These are phyloP conservation scores for Durusdinium trenchii DNA, from an alignment of 73 alveolate genomes.

Conservation along the genomic window DNA sequence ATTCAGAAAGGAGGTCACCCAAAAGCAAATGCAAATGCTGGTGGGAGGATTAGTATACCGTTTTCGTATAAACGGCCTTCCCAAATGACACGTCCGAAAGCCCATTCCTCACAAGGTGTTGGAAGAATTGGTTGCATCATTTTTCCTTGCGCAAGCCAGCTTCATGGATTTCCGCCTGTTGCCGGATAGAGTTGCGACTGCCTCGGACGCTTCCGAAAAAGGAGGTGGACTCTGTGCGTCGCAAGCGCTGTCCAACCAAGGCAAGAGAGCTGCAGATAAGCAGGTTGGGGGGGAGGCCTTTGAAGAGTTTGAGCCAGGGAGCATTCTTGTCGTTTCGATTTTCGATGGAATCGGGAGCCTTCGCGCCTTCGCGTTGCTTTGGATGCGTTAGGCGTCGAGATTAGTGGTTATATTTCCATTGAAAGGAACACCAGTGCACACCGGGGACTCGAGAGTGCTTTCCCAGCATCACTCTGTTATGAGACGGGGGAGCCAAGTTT, in stretches of 20 bases:
- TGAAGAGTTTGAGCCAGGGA: no score
- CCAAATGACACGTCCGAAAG: neutral
- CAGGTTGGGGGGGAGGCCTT: neutral
- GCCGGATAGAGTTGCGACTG: neutral
- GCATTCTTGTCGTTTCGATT: neutral
- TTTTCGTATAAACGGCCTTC: neutral
- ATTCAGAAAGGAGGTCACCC: neutral
- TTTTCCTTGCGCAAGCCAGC: neutral
- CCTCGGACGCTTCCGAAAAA: neutral
- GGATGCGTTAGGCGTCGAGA: neutral
- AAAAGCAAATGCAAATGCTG: constrained; percentile 27
- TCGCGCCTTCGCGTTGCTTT: neutral
- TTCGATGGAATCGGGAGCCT: neutral
- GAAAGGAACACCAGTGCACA: neutral
- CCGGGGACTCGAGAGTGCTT: neutral
- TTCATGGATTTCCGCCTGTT: neutral
- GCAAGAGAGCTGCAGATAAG: neutral
- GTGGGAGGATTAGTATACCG: constrained; percentile 25
- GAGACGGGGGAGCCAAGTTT: neutral
- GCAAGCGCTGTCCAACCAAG: neutral
- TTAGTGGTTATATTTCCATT: neutral
- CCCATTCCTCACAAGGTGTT: neutral
- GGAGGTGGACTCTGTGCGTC: neutral
- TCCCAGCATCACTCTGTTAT: neutral
- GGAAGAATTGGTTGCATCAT: neutral